Evolutionary conservation across 352 stramenopile genomes (phyloP), one percentile per base, ranked within the genome.

Genomic region (Aphanomyces invadans): DNA sequence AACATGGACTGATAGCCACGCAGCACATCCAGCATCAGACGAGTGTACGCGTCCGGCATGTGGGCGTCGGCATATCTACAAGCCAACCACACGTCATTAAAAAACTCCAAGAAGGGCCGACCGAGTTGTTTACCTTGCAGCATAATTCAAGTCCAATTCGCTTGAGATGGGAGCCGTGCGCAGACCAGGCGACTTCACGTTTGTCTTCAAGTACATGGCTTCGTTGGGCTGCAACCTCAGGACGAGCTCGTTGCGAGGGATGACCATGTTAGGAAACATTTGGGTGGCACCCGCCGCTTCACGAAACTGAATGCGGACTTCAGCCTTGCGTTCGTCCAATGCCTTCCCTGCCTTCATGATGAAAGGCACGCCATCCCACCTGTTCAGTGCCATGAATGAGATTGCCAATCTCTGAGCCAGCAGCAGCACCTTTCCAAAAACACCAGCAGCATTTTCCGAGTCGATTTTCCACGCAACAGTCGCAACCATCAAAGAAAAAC

Each of bases 291-390:
- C 85, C n/a, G 83, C 78, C 26, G 88, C 81, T 49, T 87, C 72
- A 69, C 94, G 93, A 67, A 97, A 97, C 70, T 95, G 85, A 39
- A 97, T 86, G 21, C 87, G 73, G 33, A 97, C 77, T 71, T 97
- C 91, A n/a, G 85, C 88, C 64, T 96, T 90, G 21, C 84, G 76
- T 72, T 97, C 84, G 68, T 97, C 75, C 31, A 98, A 71, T 0
- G 85, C 89, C 71, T 98, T 98, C 19, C 91, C 92, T 7, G 88
- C 88, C 71, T 97, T 95, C 56, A 98, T 74, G 46, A 97, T 91
- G 72, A 98, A 97, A 12, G 90, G 92, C 9, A 98, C 92, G 28
- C 90, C 90, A 25, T 79, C 71, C 86, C 86, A 94, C 45, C 53
- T n/a, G n/a, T n/a, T n/a, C n/a, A n/a, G n/a, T n/a, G n/a, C n/a